Evolutionary conservation across 257 asterid species (phyloP), one percentile per base, ranked within the genome.

Genomic region (Salvia miltiorrhiza): DNA sequence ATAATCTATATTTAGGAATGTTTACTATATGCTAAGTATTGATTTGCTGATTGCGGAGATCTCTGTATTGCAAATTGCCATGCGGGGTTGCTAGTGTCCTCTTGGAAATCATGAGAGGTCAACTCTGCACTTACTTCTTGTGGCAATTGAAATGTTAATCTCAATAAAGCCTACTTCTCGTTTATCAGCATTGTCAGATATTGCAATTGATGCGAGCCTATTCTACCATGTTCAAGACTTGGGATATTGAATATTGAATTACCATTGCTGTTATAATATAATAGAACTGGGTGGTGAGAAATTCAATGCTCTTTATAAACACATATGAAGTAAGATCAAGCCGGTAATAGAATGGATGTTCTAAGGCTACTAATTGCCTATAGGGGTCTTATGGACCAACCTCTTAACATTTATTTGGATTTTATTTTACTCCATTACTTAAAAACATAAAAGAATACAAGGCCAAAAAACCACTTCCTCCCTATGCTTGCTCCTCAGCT

Each of bases 41-140:
- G 21, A 16, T 71, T 65, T 71, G 58, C 23, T 56, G 65, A n/a
- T n/a, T n/a, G 60, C 17, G 39, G 47, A 49, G 71, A 12, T 47
- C 13, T 35, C 33, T 4, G 8, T 17, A 6, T 77, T 21, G 68
- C 53, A 13, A 41, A 7, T 41, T 49, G 73, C 62, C 39, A 48
- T 63, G 53, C 61, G 23, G 40, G 32, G 23, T 49, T 16, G 49
- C 14, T 66, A 6, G 60, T n/a, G n/a, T n/a, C n/a, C n/a, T n/a
- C n/a, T n/a, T n/a, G 3, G 35, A 30, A 70, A 33, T 24, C 66
- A 41, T 21, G 37, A 56, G 20, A 28, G 20, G 16, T 60, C 62
- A 57, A 54, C 65, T 24, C 43, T 49, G 49, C 20, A 26, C 28
- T 50, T 57, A 50, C 70, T 71, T 66, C 58, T 30, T 53, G 4